Base-by-base conservation (phyloP, 306 rosid species). In the Cicer pinnatifidum region DNA sequence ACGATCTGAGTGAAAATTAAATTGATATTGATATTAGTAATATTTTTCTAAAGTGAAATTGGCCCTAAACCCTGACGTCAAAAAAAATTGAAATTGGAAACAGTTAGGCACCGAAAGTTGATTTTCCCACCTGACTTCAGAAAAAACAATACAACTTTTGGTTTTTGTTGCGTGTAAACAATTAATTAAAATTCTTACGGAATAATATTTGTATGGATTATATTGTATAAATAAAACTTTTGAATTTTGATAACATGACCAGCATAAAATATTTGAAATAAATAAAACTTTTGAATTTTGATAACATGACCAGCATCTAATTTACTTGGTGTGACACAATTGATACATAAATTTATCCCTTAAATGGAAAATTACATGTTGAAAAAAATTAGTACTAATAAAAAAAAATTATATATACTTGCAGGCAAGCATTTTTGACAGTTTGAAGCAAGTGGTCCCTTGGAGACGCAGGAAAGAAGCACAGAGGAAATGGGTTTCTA, bases 361-460 rank as follows among this genome's bases (percentile, higher is more conserved):
- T 28, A 28, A 28, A 28, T 28, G 35, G 35, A 28, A 28, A 28
- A 28, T 3, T 28, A 28, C 5, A 28, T 28, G 35, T 28, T 28
- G 35, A 28, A 28, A 28, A 28, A 28, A 28, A 28, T 28, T 28
- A 28, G 35, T 23, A 23, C 33, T 23, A 23, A 23, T 23, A 1
- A 20, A 20, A 20, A 17, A 23, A 23, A 23, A 0, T 0, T 2
- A 2, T 23, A 2, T 28, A 47, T 47, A 58, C 74, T 8, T 78
- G 80, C 92, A 94, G 99, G 88, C 80, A 69, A 86, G 73, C 82
- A 79, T 94, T 71, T 94, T 74, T 84, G 89, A 88, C 45, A 81
- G 91, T 78, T 76, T 94, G 28, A 94, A 94, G 90, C 99, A 88
- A 67, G 85, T 77, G 89, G 90, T 91, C 80, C 90, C 91, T 46